Conservation (phyloP, 345 rosid genomes). For the Citrus unshiu region DNA sequence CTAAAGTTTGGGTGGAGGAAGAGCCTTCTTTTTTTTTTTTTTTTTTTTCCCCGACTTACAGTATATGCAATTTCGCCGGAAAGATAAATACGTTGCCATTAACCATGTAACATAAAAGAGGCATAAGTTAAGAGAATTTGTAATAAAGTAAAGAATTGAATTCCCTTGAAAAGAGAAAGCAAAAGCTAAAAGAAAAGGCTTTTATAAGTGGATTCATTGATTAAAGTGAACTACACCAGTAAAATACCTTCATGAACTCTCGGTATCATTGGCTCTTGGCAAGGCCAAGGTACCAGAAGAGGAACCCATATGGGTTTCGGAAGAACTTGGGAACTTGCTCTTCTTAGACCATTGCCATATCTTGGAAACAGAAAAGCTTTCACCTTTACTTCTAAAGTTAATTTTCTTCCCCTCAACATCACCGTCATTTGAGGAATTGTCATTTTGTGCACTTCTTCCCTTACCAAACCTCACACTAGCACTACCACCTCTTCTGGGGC, state of each 20-base stretch:
- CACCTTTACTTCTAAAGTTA: conserved; percentile 68
- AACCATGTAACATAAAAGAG: neutral
- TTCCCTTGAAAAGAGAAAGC: conserved; percentile 18
- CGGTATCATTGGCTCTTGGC: conserved; percentile 38
- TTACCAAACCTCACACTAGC: conserved; percentile 31
- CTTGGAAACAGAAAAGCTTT: conserved; percentile 94
- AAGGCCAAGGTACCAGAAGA: conserved; percentile 25
- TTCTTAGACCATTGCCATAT: conserved; percentile 92
- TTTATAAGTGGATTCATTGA: conserved; percentile 24
- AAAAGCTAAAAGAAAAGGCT: conserved; percentile 11
- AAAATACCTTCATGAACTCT: conserved; percentile 41
- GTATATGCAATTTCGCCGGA: conserved; percentile 2
- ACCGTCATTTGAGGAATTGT: conserved; percentile 36
- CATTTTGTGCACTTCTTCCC: conserved; percentile 31
- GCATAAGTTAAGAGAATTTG: neutral
- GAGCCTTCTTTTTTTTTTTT: neutral
- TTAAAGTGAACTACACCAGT: conserved; percentile 20
- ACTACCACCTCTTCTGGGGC: conserved; percentile 31
- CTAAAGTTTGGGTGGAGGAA: neutral
- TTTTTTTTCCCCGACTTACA: neutral
- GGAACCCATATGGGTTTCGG: conserved; percentile 35
- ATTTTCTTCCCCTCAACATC: conserved; percentile 77
- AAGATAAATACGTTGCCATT: conserved; percentile 3
- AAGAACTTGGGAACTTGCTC: conserved; percentile 42
- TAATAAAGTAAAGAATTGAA: conserved; percentile 13